Conservation (phyloP, 148 eudicot species). For the Camellia japonica region DNA sequence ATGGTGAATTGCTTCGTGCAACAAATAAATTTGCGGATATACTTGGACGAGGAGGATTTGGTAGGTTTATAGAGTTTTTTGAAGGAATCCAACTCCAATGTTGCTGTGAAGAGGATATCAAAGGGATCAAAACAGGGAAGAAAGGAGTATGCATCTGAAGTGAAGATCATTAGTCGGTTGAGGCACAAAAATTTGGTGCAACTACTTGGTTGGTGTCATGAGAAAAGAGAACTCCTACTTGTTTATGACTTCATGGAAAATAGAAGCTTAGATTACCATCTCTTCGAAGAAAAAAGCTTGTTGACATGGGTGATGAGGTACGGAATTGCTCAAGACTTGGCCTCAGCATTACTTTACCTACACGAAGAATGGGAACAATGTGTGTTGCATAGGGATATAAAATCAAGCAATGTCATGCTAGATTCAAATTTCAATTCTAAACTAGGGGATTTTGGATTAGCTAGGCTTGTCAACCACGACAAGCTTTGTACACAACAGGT, state of each 20-base stretch:
- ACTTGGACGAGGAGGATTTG: constrained; percentile 41
- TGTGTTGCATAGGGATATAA: constrained; percentile 28
- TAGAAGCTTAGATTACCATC: background rate
- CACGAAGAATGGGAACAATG: constrained; percentile 24
- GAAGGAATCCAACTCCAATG: background rate
- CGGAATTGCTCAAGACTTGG: constrained; percentile 23
- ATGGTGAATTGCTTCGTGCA: constrained; percentile 12
- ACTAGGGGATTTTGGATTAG: constrained; percentile 29
- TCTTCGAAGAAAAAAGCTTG: constrained; percentile 7
- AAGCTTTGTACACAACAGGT: constrained; percentile 15
- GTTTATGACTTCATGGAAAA: constrained; percentile 15
- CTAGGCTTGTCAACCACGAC: constrained; percentile 25
- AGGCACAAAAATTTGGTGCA: constrained; percentile 13
- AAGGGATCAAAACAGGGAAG: too few relatives aligned
- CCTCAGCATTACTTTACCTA: constrained; percentile 8
- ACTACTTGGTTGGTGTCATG: too few relatives aligned
- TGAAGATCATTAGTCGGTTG: constrained; percentile 17
- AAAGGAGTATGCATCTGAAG: too few relatives aligned
- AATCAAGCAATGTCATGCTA: constrained; percentile 26
- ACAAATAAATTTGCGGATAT: constrained; percentile 25
- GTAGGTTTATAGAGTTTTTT: constrained; percentile 3
- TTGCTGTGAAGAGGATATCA: constrained; percentile 20
- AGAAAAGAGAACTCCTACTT: constrained; percentile 16
- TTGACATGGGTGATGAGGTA: constrained; percentile 19
- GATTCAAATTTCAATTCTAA: constrained; percentile 26